Percentiles rank a stretch among this genome's conserved stretches.
Evolutionary conservation across 148 eudicot genomes (phyloP).

Genomic region (Euryodendron excelsum): DNA sequence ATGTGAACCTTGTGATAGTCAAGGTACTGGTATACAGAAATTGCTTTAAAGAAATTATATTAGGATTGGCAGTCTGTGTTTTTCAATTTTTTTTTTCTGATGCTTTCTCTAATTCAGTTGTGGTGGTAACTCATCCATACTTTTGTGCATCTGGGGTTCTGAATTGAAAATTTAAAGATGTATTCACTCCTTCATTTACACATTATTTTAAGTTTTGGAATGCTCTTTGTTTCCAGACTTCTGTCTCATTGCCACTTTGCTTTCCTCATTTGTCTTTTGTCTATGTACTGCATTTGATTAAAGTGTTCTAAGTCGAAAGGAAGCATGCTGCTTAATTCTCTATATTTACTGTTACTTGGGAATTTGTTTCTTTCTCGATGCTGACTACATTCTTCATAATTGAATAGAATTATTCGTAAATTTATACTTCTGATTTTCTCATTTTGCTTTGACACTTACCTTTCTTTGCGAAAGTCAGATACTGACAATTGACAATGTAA

Average conservation of each 20-base stretch:
- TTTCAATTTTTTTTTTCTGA: not conserved
- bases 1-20: not conserved
- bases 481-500: constrained; percentile 19
- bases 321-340: not conserved
- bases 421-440: not conserved
- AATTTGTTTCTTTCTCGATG: not conserved
- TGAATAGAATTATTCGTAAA: not conserved
- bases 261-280: not conserved
- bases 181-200: not conserved
- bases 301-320: not conserved
- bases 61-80: not conserved
- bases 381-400: not conserved
- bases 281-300: not conserved
- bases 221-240: not conserved
- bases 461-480: not conserved
- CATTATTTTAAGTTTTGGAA: not conserved
- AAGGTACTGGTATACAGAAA: not conserved
- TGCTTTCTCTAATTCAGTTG: not conserved
- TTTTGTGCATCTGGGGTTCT: not conserved
- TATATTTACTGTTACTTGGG: not conserved
- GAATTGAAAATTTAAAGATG: not conserved
- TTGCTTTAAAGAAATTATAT: not conserved
- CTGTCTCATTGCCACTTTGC: not conserved
- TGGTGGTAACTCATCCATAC: not conserved
- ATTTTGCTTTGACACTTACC: not conserved